Evolutionary conservation across 148 eudicot species (phyloP), one percentile per base, ranked within the genome.

Genomic region (Polygonum aviculare): DNA sequence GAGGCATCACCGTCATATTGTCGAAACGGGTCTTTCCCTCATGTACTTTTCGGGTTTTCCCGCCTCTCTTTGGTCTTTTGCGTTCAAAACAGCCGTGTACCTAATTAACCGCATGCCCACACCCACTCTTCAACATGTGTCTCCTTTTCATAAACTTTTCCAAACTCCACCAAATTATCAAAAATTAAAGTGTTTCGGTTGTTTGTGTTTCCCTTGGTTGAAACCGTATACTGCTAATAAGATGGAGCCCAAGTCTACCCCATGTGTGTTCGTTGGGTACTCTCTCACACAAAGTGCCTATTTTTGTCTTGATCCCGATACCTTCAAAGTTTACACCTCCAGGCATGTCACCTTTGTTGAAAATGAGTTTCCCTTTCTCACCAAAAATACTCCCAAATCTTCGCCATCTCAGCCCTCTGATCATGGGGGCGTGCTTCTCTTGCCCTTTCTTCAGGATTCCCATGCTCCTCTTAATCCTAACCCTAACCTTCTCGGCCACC

Each of bases 271-370:
- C 19, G 5, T 60, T 3, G 33, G 69, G 0, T 60, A 60, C 4
- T 60, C 73, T 69, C 44, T 38, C 2, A 69, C 73, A 2, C 45
- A 60, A 60, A 19, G 35, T 44, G 72, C 72, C 0, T 73, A 41
- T 47, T 9, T 39, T 26, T 78, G 73, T 59, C 40, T 73, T 0
- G 47, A 60, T 45, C 73, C 80, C 2, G 1, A 10, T 7, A 31
- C 57, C 2, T 10, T 47, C 14, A 3, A 12, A 2, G 19, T 78
- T 4, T 78, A 73, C 31, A 35, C 69, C 12, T 78, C 80, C n/a
- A 12, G 76, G 0, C 80, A 78, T 55, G 71, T 72, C 2, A 21
- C 15, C 2, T 78, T 78, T 55, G 51, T 78, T 1, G 80, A 78
- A 44, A 0, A 21, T 14, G 15, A 4, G 0, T 76, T 14, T 2